These are phyloP conservation scores for Rheum nobile DNA, from an alignment of 148 eudicot genomes.

Conservation along the genomic window DNA sequence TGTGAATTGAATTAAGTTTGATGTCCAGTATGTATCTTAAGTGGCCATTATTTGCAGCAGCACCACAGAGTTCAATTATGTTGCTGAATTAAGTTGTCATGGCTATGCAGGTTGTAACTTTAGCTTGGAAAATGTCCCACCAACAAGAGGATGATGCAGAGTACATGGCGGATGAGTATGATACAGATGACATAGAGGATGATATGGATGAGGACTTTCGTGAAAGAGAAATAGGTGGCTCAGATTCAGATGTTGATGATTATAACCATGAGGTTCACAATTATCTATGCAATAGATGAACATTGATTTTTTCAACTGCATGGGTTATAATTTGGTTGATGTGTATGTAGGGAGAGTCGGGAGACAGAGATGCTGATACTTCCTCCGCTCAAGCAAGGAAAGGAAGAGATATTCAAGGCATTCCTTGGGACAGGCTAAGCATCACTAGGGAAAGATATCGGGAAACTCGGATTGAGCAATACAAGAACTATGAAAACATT, in stretches of 20 bases:
- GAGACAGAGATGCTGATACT: conserved; percentile 45
- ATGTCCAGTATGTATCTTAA: too few species aligned
- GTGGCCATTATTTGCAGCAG: background rate
- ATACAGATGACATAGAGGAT: conserved; percentile 62
- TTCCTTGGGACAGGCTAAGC: conserved; percentile 73
- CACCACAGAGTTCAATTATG: background rate
- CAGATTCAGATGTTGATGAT: conserved; percentile 74
- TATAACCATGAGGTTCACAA: conserved; percentile 35
- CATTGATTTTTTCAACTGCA: background rate
- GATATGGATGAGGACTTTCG: conserved; percentile 58
- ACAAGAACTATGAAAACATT: conserved; percentile 71
- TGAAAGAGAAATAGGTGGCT: conserved; percentile 42
- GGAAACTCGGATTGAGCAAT: conserved; percentile 61
- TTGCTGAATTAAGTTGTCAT: background rate
- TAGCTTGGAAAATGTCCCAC: conserved; percentile 32
- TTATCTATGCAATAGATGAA: conserved; percentile 5
- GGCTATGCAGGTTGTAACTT: background rate
- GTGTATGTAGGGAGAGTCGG: conserved; percentile 42
- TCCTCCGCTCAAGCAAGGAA: conserved; percentile 71
- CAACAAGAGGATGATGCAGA: conserved; percentile 43
- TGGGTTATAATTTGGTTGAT: background rate
- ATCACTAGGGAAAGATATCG: conserved; percentile 69
- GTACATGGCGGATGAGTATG: conserved; percentile 63
- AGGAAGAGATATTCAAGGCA: conserved; percentile 87
- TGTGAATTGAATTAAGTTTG: too few species aligned